Base-by-base conservation (phyloP, 345 rosid species). In the Raphanus raphanistrum region DNA sequence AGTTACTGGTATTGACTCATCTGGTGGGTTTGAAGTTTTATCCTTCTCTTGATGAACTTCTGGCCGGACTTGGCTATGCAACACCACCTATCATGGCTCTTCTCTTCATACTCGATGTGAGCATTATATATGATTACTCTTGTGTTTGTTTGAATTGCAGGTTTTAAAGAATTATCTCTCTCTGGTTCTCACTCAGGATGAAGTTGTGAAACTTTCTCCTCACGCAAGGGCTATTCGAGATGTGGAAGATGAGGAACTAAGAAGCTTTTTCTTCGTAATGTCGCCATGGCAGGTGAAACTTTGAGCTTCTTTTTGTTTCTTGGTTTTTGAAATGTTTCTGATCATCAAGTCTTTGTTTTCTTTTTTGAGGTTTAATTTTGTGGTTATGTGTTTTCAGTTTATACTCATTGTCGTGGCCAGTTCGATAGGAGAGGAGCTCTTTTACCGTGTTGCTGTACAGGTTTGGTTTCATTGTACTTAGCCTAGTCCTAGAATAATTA, bases 251-350 rank as follows among this genome's bases (percentile, higher is more conserved):
- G 97, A 90, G 81, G 99, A 95, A 80, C 87, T 95, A 0, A 79
- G 99, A 82, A 91, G 89, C 86, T 95, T 95, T 89, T 95, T 92
- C 73, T 92, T 90, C 65, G 99, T 98, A 71, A 95, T 95, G 99
- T 90, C 99, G 0, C 92, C 94, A 35, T 92, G 92, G 92, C 99
- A 95, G 98, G 99, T 90, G 66, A 35, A n/a, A n/a, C n/a, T n/a
- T n/a, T n/a, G n/a, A n/a, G n/a, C n/a, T 36, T 8, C n/a, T n/a
- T n/a, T 27, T 58, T 5, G n/a, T 26, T 15, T 59, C 65, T 15
- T 6, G 41, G 54, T 54, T 60, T 7, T 17, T 28, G n/a, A n/a
- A n/a, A n/a, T n/a, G n/a, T n/a, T n/a, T n/a, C n/a, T n/a, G n/a
- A n/a, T n/a, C n/a, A n/a, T n/a, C 2, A 2, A 63, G 3, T n/a